phyloP scores from a whole-genome alignment of 2,329 filamentous ascomycete species.

The Fusarium vanettenii region DNA sequence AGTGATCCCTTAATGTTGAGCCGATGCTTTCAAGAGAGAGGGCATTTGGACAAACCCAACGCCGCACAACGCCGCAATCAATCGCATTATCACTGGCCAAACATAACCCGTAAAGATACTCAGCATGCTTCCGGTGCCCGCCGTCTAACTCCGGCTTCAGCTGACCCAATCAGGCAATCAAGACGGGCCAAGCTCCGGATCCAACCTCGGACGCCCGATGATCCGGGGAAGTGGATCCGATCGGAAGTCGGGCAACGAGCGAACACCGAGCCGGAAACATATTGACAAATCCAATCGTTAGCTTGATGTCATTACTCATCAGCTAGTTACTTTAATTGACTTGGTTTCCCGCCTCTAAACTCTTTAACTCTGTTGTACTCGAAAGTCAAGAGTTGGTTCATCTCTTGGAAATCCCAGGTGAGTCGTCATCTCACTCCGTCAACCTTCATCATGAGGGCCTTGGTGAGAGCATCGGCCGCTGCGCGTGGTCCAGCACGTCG shows the following conservation, averaged over 20 bases:
- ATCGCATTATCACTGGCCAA: background rate
- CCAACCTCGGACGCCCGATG: slow-evolving; percentile 10
- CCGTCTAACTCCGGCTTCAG: background rate
- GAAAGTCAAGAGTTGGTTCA: background rate
- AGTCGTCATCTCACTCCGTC: background rate
- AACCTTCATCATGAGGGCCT: slow-evolving; percentile 14
- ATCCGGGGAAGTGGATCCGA: slow-evolving; percentile 18
- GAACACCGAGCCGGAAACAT: background rate
- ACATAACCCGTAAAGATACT: background rate
- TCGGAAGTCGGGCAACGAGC: slow-evolving; percentile 3
- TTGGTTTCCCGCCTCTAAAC: background rate
- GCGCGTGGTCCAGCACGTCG: slow-evolving; percentile 16
- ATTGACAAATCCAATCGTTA: background rate
- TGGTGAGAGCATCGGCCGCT: slow-evolving; percentile 6
- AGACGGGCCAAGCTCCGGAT: background rate
- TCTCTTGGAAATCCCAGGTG: background rate
- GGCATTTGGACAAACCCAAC: background rate
- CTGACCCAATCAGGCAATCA: background rate
- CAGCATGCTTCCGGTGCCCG: background rate
- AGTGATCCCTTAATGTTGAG: background rate
- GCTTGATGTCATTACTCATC: background rate
- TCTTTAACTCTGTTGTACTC: background rate
- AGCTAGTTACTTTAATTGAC: background rate
- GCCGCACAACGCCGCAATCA: background rate
- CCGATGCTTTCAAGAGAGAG: background rate